These are phyloP conservation scores for Cladophialophora immunda DNA, from an alignment of 2,329 filamentous ascomycete genomes.

Conservation along the genomic window DNA sequence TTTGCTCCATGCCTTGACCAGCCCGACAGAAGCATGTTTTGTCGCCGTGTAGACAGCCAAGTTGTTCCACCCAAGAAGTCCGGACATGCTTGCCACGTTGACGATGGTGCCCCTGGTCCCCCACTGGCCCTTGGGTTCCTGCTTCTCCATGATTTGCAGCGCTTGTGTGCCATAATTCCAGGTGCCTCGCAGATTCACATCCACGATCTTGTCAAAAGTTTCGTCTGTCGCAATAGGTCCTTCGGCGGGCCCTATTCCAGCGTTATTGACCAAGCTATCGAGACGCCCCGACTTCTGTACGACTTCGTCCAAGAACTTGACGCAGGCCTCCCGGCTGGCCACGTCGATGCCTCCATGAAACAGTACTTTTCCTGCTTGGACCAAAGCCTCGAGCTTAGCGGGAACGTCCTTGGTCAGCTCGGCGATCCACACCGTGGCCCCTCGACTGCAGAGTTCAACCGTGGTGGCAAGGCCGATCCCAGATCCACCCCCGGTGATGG, in stretches of 20 bases:
- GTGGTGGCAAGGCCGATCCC: constrained; percentile 14
- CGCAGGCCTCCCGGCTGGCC: constrained; percentile 5
- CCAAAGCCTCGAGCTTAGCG: constrained; percentile 4
- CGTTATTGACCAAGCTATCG: constrained; percentile 16
- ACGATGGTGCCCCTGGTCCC: constrained; percentile 46
- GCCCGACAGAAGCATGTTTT: constrained; percentile 54
- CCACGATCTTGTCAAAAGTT: constrained; percentile 45
- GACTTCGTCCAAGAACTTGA: constrained; percentile 20
- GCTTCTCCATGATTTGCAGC: constrained; percentile 55
- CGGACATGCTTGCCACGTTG: constrained; percentile 52
- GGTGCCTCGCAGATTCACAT: constrained; percentile 55
- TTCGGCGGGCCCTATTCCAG: constrained; percentile 18
- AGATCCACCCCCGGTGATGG: constrained; percentile 14
- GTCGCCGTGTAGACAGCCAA: constrained; percentile 53
- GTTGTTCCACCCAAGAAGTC: constrained; percentile 45
- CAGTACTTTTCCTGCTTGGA: constrained; percentile 5
- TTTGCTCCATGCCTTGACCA: constrained; percentile 49
- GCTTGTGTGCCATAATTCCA: constrained; percentile 48
- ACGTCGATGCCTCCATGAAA: constrained; percentile 20
- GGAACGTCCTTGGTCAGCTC: not conserved
- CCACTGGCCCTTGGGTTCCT: constrained; percentile 49
- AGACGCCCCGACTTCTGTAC: not conserved
- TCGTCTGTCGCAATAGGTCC: constrained; percentile 19
- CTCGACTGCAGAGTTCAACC: constrained; percentile 7
- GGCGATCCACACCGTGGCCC: constrained; percentile 16